phyloP scores from a whole-genome alignment of 2,329 filamentous ascomycete genomes.

The Ceratocystis papillata region DNA sequence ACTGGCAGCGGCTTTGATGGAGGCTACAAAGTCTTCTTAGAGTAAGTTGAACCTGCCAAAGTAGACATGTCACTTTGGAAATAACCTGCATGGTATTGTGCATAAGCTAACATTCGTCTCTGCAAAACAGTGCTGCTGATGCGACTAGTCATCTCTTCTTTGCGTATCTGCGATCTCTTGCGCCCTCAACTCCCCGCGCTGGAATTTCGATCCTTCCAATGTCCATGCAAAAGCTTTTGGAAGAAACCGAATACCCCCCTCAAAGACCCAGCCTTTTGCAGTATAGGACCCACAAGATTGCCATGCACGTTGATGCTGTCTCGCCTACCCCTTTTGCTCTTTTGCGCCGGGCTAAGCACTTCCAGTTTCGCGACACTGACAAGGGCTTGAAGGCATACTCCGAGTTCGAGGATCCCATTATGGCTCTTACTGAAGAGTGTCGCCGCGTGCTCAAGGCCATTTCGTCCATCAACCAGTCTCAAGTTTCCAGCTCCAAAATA shows the following conservation, averaged over 20 bases:
- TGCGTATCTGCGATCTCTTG: slow-evolving; percentile 81
- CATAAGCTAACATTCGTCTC: slow-evolving; percentile 31
- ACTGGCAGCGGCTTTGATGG: slow-evolving; percentile 85
- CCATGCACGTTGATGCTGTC: slow-evolving; percentile 93
- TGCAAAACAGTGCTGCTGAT: slow-evolving; percentile 62
- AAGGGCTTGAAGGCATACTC: slow-evolving; percentile 74
- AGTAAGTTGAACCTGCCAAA: slow-evolving; percentile 29
- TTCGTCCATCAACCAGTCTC: slow-evolving; percentile 77
- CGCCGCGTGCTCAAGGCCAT: slow-evolving; percentile 81
- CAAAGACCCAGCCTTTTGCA: slow-evolving; percentile 65
- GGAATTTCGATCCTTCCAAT: slow-evolving; percentile 80
- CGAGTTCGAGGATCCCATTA: slow-evolving; percentile 77
- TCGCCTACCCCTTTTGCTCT: slow-evolving; percentile 91
- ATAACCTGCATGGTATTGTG: neutral
- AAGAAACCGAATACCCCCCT: slow-evolving; percentile 90
- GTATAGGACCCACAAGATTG: slow-evolving; percentile 71
- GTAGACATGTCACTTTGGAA: slow-evolving; percentile 14
- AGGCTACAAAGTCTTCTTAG: slow-evolving; percentile 80
- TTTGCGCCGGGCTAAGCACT: slow-evolving; percentile 80
- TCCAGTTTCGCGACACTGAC: slow-evolving; percentile 88
- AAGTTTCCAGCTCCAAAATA: slow-evolving; percentile 57
- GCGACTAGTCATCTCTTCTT: slow-evolving; percentile 97
- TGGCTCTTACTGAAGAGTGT: slow-evolving; percentile 86
- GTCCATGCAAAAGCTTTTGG: slow-evolving; percentile 78
- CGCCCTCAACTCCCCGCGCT: slow-evolving; percentile 65